These are phyloP conservation scores for Neurospora sp. DNA, from an alignment of 495 filamentous ascomycete genomes.

Conservation along the genomic window DNA sequence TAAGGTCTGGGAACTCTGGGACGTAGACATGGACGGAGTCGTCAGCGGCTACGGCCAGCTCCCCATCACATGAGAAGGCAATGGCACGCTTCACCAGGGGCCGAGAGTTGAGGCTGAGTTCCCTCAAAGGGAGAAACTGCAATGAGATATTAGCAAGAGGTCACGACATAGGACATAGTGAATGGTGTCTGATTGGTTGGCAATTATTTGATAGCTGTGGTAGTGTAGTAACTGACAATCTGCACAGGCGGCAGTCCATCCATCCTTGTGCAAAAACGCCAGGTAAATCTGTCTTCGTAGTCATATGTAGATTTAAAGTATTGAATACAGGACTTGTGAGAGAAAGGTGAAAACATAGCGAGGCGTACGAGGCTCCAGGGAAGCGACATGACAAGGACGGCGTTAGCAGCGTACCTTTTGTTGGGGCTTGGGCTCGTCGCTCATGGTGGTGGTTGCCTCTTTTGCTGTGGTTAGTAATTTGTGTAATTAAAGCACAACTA, in stretches of 20 bases:
- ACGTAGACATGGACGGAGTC: slow-evolving; percentile 38
- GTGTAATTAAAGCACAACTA: not conserved
- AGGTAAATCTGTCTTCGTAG: not conserved
- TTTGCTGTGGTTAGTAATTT: not conserved
- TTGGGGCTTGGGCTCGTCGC: not conserved
- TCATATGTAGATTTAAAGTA: not conserved
- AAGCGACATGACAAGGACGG: not conserved
- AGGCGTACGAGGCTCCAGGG: not conserved
- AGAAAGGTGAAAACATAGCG: not conserved
- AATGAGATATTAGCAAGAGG: slow-evolving; percentile 1
- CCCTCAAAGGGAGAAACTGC: slow-evolving; percentile 31
- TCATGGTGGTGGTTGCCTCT: not conserved
- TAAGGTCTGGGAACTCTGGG: slow-evolving; percentile 29
- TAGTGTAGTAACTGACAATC: not conserved
- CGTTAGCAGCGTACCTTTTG: not conserved
- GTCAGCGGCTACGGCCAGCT: slow-evolving; percentile 37
- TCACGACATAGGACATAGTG: not conserved
- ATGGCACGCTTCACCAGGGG: slow-evolving; percentile 35
- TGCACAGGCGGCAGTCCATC: not conserved
- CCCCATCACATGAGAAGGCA: slow-evolving; percentile 38
- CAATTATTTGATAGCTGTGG: not conserved
- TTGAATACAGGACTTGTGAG: not conserved
- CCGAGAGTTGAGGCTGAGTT: slow-evolving; percentile 30
- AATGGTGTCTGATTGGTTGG: not conserved
- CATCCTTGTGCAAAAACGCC: not conserved